Percentiles rank a stretch among this genome's conserved stretches.
Conservation (phyloP, 73 alveolate species). For the Effrenium voratum region DNA sequence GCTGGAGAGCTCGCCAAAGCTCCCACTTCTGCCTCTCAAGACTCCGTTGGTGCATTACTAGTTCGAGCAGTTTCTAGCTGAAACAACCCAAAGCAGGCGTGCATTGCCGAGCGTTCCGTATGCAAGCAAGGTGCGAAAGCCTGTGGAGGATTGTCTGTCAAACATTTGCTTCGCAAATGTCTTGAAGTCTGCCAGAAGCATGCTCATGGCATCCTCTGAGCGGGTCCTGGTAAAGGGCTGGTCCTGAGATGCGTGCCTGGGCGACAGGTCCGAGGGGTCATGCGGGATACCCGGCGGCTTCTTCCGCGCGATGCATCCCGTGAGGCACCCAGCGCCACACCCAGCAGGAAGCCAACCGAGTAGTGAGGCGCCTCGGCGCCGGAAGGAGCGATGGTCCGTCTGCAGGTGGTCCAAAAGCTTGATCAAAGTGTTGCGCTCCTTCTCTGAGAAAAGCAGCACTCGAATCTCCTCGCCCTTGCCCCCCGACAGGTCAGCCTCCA, state of each 20-base stretch:
- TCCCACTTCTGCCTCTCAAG: constrained; percentile 76
- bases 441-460: constrained; percentile 21
- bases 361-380: constrained; percentile 76
- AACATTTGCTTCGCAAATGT: constrained; percentile 62
- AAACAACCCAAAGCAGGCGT: not conserved
- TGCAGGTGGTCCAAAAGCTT: constrained; percentile 16
- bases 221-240: constrained; percentile 10
- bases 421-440: constrained; percentile 37
- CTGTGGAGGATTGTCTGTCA: constrained; percentile 38
- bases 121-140: constrained; percentile 7
- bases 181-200: constrained; percentile 33
- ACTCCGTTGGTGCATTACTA: no score
- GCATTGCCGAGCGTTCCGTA: not conserved
- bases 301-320: constrained; percentile 39
- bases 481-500: constrained; percentile 50
- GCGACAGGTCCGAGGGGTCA: constrained; percentile 45
- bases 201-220: constrained; percentile 5
- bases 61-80: no score
- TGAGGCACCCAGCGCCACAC: constrained; percentile 31
- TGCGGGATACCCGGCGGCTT: constrained; percentile 65
- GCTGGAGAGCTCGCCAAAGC: constrained; percentile 67
- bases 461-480: constrained; percentile 9
- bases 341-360: constrained; percentile 69
- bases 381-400: constrained; percentile 60
- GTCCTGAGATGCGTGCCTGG: constrained; percentile 33